phyloP scores from a whole-genome alignment of 768 basidiomycete species.

The Floccularia luteovirens region DNA sequence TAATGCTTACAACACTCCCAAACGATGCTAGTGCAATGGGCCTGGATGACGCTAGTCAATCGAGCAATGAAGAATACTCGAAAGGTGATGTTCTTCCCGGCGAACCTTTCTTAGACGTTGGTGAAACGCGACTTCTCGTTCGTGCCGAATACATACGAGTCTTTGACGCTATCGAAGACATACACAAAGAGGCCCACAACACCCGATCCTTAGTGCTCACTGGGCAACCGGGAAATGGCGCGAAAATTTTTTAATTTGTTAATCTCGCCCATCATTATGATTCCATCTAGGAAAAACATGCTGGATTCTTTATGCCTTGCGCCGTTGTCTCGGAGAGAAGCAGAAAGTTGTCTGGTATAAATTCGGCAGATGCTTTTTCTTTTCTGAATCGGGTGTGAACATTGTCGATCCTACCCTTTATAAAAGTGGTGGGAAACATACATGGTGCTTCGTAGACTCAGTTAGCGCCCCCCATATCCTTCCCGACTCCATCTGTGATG shows the following conservation, averaged over 20 bases:
- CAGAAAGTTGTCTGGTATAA: not conserved
- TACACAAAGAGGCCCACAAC: not conserved
- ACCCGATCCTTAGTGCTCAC: not conserved
- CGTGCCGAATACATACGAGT: not conserved
- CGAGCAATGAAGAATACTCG: not conserved
- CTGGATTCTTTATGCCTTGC: not conserved
- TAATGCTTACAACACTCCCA: not conserved
- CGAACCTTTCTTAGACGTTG: not conserved
- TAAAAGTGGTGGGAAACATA: not conserved
- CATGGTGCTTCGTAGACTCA: not conserved
- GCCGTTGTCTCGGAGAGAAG: not conserved
- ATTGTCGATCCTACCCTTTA: not conserved
- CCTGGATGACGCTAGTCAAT: too few species aligned
- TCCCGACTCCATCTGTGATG: not conserved
- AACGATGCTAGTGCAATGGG: not conserved
- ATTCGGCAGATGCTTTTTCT: not conserved
- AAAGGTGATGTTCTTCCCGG: not conserved
- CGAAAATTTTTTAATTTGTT: not conserved
- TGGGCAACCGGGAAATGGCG: not conserved
- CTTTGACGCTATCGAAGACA: not conserved
- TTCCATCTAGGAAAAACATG: not conserved
- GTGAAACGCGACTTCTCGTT: not conserved
- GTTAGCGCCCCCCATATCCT: not conserved
- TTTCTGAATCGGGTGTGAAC: not conserved
- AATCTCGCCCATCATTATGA: not conserved